Conservation (phyloP, 73 alveolate genomes). For the Uronychia setigera region DNA sequence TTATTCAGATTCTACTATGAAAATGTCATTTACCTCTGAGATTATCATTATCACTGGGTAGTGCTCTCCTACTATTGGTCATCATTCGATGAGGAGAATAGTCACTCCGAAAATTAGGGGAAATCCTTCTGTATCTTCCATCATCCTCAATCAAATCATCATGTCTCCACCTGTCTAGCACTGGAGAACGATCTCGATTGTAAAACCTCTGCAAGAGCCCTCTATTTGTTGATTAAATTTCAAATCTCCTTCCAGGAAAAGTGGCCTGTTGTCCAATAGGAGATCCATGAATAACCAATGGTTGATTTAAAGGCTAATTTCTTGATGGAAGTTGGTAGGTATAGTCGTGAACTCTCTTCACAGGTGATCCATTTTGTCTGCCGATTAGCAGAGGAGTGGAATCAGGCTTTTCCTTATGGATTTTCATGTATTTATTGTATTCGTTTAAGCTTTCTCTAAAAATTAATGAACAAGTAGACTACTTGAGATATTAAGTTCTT, state of each 20-base stretch:
- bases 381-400: not conserved
- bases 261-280: not conserved
- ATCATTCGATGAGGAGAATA: no score
- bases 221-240: not conserved
- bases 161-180: not conserved
- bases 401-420: not conserved
- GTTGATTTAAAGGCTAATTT: not conserved
- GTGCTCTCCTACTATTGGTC: no score
- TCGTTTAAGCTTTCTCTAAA: not conserved
- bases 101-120: no score
- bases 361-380: not conserved
- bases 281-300: not conserved
- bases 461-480: no score
- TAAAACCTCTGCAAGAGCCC: not conserved
- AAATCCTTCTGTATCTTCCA: no score
- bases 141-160: no score
- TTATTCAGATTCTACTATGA: not conserved
- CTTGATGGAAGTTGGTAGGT: not conserved
- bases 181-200: not conserved
- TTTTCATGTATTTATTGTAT: not conserved
- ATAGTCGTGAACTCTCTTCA: not conserved
- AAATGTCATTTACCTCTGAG: not conserved
- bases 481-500: not conserved
- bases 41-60: not conserved
- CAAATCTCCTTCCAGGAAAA: not conserved